Conservation (phyloP, 1,139 yeast species). For the Taphrina communis region DNA sequence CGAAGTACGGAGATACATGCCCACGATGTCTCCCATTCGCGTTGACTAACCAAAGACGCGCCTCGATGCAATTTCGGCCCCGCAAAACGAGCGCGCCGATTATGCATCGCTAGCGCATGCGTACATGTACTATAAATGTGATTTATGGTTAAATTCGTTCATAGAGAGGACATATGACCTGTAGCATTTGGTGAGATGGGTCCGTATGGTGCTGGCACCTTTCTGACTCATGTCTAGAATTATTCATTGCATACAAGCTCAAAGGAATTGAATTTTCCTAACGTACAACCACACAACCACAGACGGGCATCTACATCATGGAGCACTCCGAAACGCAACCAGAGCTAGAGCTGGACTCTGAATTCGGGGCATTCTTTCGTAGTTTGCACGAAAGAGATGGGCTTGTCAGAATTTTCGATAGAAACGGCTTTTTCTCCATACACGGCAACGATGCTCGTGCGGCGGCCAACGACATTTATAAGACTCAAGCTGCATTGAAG, state of each 20-base stretch:
- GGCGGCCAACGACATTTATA: constrained; percentile 82
- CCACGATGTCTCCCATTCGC: too few relatives aligned
- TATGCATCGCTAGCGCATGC: not conserved
- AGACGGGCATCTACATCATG: not conserved
- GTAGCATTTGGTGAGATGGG: too few relatives aligned
- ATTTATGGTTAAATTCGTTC: not conserved
- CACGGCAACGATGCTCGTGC: constrained; percentile 76
- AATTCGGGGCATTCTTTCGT: constrained; percentile 66
- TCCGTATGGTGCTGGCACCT: too few relatives aligned
- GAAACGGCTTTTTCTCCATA: constrained; percentile 72
- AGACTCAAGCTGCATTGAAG: constrained; percentile 79
- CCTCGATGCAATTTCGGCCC: not conserved
- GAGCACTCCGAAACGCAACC: constrained; percentile 4
- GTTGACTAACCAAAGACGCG: not conserved
- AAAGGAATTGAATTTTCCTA: too few relatives aligned
- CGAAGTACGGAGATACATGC: too few relatives aligned
- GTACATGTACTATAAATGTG: not conserved
- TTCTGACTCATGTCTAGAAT: too few relatives aligned
- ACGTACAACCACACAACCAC: too few relatives aligned
- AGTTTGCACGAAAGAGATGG: constrained; percentile 55
- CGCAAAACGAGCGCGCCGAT: not conserved
- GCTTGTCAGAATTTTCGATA: constrained; percentile 72
- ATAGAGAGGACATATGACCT: too few relatives aligned
- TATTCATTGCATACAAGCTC: too few relatives aligned
- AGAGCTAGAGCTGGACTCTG: constrained; percentile 62